Evolutionary conservation across 768 basidiomycete species (phyloP).

Genomic region (Rhodotorula taiwanensis): DNA sequence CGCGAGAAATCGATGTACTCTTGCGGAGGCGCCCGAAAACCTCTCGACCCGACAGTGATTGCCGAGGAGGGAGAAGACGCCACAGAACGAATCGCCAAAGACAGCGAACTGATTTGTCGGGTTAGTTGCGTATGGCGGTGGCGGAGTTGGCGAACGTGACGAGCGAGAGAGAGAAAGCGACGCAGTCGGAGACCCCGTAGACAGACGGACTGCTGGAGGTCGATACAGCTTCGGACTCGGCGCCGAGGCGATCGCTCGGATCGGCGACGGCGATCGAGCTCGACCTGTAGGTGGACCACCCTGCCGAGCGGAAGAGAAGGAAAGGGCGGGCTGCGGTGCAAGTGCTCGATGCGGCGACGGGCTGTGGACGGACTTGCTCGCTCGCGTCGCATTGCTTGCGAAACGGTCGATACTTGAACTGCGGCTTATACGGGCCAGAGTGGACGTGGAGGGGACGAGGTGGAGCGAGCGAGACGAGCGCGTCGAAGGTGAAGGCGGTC

Average conservation of each 20-base stretch:
- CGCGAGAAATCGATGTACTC: background rate
- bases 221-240: background rate
- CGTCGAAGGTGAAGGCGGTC: too few relatives aligned
- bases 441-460: too few relatives aligned
- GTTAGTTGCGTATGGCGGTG: too few relatives aligned
- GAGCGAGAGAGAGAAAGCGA: background rate
- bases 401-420: too few relatives aligned
- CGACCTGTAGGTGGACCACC: too few relatives aligned
- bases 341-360: too few relatives aligned
- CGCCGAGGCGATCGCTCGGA: background rate
- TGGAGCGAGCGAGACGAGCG: background rate
- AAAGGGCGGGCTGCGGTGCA: too few relatives aligned
- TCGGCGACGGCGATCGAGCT: background rate
- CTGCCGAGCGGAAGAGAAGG: too few relatives aligned
- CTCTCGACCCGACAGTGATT: background rate
- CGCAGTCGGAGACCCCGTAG: background rate
- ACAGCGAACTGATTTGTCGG: too few relatives aligned
- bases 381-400: too few relatives aligned
- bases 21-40: background rate
- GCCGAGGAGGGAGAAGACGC: conserved; percentile 12
- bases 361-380: too few relatives aligned
- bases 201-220: background rate
- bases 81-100: conserved; percentile 15
- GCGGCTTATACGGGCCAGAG: too few relatives aligned
- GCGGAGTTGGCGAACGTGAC: background rate